These are phyloP conservation scores for Stagonosporopsis tanaceti DNA, from an alignment of 2,329 filamentous ascomycete genomes.

Conservation along the genomic window DNA sequence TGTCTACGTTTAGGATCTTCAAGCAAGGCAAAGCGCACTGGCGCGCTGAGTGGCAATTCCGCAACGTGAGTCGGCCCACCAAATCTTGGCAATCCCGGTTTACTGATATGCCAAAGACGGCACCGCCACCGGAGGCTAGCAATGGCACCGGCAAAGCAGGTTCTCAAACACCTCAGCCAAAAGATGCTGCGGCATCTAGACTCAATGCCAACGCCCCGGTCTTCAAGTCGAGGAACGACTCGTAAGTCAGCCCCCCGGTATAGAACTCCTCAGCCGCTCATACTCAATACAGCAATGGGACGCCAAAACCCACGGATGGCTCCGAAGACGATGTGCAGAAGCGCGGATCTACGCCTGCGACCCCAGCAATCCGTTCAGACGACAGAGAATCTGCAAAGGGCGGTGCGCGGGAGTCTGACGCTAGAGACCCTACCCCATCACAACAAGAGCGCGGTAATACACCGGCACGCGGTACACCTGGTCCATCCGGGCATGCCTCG, in stretches of 20 bases:
- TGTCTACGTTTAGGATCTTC: conserved; percentile 74
- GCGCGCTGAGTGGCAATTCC: conserved; percentile 79
- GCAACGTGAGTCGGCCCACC: conserved; percentile 60
- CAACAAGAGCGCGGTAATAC: conserved; percentile 27
- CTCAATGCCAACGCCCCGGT: conserved; percentile 66
- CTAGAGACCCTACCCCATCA: conserved; percentile 22
- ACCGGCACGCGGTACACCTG: conserved; percentile 14
- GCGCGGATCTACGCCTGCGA: conserved; percentile 24
- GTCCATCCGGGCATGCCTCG: conserved; percentile 23
- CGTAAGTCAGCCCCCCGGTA: conserved; percentile 33
- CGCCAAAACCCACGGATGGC: conserved; percentile 28
- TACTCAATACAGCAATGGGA: conserved; percentile 41
- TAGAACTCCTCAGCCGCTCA: conserved; percentile 16
- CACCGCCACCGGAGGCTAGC: conserved; percentile 29
- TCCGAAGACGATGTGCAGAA: conserved; percentile 25
- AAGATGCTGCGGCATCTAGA: conserved; percentile 49
- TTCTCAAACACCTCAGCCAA: conserved; percentile 54
- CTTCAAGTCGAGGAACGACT: conserved; percentile 64
- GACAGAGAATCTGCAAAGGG: conserved; percentile 29
- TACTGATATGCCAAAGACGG: conserved; percentile 30
- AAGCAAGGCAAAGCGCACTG: conserved; percentile 72
- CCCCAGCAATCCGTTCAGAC: conserved; percentile 23
- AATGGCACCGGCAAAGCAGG: conserved; percentile 43
- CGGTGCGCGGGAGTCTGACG: conserved; percentile 21
- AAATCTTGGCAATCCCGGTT: not conserved